A percentile compares a stretch with the other conserved stretches of the same genome.
phyloP scores from a whole-genome alignment of 2,329 filamentous ascomycete species.

The Colletotrichum acutatum region DNA sequence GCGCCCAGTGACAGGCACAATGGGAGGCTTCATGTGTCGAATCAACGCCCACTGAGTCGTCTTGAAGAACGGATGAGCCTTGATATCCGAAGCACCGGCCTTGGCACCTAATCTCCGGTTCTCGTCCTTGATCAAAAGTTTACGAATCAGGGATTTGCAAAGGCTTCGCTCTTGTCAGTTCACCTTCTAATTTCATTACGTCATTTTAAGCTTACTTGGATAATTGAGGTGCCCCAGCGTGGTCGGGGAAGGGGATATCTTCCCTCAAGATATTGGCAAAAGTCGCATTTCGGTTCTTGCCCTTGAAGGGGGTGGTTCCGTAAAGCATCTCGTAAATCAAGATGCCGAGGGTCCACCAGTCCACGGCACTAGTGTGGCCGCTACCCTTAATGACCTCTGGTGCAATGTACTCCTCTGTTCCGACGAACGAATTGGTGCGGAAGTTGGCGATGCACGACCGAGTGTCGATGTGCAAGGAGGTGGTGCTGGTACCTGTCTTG shows the following conservation, averaged over 20 bases:
- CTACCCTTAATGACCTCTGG: slow-evolving; percentile 99
- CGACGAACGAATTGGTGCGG: slow-evolving; percentile 97
- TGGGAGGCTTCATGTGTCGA: slow-evolving; percentile 97
- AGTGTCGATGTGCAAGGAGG: slow-evolving; percentile 95
- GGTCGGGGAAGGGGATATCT: slow-evolving; percentile 95
- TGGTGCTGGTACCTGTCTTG: slow-evolving; percentile 86
- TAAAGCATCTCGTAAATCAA: slow-evolving; percentile 99
- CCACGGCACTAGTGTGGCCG: slow-evolving; percentile 96
- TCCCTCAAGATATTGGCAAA: slow-evolving; percentile 97
- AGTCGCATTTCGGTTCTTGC: slow-evolving; percentile 97
- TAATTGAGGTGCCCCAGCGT: slow-evolving; percentile 83
- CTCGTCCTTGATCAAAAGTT: slow-evolving; percentile 98
- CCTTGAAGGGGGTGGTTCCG: slow-evolving; percentile 98
- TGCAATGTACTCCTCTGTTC: slow-evolving; percentile 98
- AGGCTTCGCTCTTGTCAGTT: slow-evolving; percentile 65
- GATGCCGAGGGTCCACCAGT: slow-evolving; percentile 99
- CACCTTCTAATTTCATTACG: slow-evolving; percentile 7
- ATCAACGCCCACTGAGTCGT: slow-evolving; percentile 97
- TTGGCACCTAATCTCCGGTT: slow-evolving; percentile 91
- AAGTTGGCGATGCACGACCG: slow-evolving; percentile 99
- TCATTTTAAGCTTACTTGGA: slow-evolving; percentile 75
- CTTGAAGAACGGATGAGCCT: slow-evolving; percentile 94
- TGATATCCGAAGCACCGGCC: slow-evolving; percentile 96
- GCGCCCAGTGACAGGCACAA: slow-evolving; percentile 90
- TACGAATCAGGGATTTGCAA: slow-evolving; percentile 96